Percentiles rank a stretch among this genome's conserved stretches.
These are phyloP conservation scores for Solanum pimpinellifolium DNA, from an alignment of 257 asterid genomes.

Conservation along the genomic window DNA sequence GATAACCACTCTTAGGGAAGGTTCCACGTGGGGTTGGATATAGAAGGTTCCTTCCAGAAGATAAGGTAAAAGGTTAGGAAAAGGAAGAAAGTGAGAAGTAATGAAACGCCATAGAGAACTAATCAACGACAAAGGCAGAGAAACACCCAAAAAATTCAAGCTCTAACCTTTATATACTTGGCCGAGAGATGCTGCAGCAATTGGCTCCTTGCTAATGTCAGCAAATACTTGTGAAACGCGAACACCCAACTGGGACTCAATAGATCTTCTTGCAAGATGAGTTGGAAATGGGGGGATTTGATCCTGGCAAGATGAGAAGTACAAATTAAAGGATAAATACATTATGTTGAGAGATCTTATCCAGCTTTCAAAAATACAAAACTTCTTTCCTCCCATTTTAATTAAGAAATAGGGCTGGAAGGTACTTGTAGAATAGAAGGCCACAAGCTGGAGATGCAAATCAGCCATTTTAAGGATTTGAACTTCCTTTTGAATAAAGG, in stretches of 20 bases:
- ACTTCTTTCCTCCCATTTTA: neutral
- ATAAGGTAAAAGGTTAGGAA: neutral
- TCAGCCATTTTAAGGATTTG: neutral
- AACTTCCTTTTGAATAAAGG: neutral
- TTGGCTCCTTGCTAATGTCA: constrained; percentile 82
- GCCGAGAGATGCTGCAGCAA: constrained; percentile 97
- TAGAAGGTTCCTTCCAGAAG: neutral
- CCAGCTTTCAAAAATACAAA: neutral
- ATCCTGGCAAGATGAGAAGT: constrained; percentile 41
- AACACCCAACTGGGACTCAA: constrained; percentile 82
- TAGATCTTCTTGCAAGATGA: constrained; percentile 61
- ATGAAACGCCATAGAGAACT: neutral
- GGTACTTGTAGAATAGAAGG: neutral
- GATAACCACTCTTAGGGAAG: neutral
- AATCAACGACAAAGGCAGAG: neutral
- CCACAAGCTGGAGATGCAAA: neutral
- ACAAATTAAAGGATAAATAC: constrained; percentile 4
- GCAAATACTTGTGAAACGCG: constrained; percentile 75
- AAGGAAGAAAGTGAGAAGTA: neutral
- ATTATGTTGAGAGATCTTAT: neutral
- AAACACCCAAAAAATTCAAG: neutral
- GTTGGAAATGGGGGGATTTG: constrained; percentile 97
- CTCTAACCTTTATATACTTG: constrained; percentile 93
- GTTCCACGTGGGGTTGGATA: neutral
- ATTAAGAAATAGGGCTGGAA: neutral